phyloP scores from a whole-genome alignment of 805 yeast species.

The Metschnikowia gelsemii region DNA sequence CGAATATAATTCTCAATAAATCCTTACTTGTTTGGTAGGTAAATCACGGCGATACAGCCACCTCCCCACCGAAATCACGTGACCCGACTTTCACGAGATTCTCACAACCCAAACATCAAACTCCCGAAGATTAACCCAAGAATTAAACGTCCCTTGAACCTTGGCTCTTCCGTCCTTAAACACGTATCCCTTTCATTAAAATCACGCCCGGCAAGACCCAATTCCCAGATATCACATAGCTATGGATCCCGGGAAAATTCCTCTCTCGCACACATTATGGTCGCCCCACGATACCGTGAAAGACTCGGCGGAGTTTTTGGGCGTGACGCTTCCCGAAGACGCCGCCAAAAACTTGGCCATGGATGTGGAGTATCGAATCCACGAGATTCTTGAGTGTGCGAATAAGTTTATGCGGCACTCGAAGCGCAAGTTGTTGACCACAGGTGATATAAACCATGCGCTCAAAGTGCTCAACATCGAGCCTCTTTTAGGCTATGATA shows the following conservation, averaged over 20 bases:
- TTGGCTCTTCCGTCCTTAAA: too few species aligned
- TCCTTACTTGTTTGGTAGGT: too few species aligned
- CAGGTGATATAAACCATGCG: slow-evolving; percentile 80
- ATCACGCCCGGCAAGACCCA: too few species aligned
- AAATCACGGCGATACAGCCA: too few species aligned
- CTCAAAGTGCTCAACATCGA: slow-evolving; percentile 85
- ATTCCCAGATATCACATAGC: too few species aligned
- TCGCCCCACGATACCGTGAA: slow-evolving; percentile 95
- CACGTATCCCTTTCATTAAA: too few species aligned
- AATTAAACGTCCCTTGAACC: too few species aligned
- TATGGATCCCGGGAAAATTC: slow-evolving; percentile 41
- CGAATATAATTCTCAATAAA: too few species aligned
- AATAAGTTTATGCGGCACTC: slow-evolving; percentile 94
- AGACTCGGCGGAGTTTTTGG: slow-evolving; percentile 92
- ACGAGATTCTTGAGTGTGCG: slow-evolving; percentile 94
- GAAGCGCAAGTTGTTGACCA: slow-evolving; percentile 75
- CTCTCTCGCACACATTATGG: slow-evolving; percentile 89
- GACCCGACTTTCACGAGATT: too few species aligned
- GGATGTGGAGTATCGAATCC: slow-evolving; percentile 98
- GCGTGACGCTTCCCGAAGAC: slow-evolving; percentile 82
- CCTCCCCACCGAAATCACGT: too few species aligned
- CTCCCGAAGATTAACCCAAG: too few species aligned
- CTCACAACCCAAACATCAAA: too few species aligned
- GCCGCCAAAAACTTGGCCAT: slow-evolving; percentile 92
- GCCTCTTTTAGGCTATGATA: slow-evolving; percentile 88